These are phyloP conservation scores for Candida tropicalis DNA, from an alignment of 1,139 yeast species.

Conservation along the genomic window DNA sequence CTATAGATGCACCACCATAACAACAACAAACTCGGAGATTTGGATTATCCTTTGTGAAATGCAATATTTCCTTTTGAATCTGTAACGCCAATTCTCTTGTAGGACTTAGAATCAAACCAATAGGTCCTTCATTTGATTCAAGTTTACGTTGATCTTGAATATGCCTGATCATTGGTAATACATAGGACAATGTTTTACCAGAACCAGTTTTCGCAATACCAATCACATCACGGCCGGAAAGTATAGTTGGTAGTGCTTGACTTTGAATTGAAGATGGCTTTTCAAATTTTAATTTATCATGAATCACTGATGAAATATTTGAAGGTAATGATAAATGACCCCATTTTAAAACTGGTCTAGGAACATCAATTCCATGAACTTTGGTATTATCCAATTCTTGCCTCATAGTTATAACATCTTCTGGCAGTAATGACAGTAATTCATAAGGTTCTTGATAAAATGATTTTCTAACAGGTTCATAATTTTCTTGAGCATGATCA, in stretches of 20 bases:
- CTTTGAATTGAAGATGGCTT: slow-evolving; percentile 88
- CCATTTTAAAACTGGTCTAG: slow-evolving; percentile 78
- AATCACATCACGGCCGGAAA: slow-evolving; percentile 88
- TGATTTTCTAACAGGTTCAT: slow-evolving; percentile 58
- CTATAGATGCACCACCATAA: slow-evolving; percentile 92
- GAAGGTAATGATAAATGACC: slow-evolving; percentile 78
- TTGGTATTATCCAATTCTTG: slow-evolving; percentile 62
- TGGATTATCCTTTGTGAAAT: slow-evolving; percentile 51
- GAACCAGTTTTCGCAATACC: slow-evolving; percentile 98
- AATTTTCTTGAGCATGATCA: slow-evolving; percentile 50
- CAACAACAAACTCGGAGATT: slow-evolving; percentile 69
- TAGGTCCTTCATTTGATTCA: slow-evolving; percentile 64
- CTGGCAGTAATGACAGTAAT: slow-evolving; percentile 43
- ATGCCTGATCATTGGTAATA: slow-evolving; percentile 83
- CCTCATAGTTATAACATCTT: slow-evolving; percentile 59
- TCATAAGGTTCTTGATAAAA: slow-evolving; percentile 72
- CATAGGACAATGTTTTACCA: slow-evolving; percentile 89
- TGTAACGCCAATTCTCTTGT: slow-evolving; percentile 93
- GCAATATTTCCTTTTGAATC: slow-evolving; percentile 66
- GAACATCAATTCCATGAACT: slow-evolving; percentile 57
- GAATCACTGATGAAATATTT: slow-evolving; percentile 53
- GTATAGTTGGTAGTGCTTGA: slow-evolving; percentile 87
- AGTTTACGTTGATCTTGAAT: slow-evolving; percentile 70
- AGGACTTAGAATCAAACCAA: slow-evolving; percentile 83
- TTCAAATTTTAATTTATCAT: slow-evolving; percentile 50